These are phyloP conservation scores for Stagonosporopsis rhizophila DNA, from an alignment of 2,329 filamentous ascomycete genomes.

Conservation along the genomic window DNA sequence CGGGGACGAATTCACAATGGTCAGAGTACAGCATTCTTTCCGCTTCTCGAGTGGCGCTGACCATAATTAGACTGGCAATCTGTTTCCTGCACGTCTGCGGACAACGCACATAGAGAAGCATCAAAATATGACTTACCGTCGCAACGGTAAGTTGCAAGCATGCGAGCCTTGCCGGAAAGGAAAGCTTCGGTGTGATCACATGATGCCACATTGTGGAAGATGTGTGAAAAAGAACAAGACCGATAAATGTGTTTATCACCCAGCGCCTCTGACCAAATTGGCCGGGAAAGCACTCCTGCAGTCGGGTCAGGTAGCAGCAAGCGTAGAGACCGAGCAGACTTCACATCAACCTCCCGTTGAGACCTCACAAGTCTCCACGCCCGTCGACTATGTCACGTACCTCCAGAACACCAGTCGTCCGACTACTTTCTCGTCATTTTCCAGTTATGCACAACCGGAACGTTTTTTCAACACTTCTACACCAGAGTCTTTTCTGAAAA, in stretches of 20 bases:
- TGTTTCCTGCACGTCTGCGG: conserved; percentile 39
- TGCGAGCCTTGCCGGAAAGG: conserved; percentile 48
- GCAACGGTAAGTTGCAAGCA: conserved; percentile 49
- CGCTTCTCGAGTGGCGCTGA: background rate
- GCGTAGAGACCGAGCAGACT: background rate
- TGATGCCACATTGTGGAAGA: conserved; percentile 44
- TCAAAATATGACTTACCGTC: conserved; percentile 38
- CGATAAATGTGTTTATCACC: conserved; percentile 47
- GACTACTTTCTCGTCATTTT: background rate
- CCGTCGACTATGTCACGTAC: conserved; percentile 5
- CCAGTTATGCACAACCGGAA: background rate
- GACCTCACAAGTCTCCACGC: background rate
- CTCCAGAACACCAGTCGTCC: background rate
- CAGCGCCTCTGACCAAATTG: conserved; percentile 43
- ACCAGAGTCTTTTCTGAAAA: background rate
- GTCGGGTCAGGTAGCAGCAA: conserved; percentile 12
- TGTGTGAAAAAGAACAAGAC: conserved; percentile 38
- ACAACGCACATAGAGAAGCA: conserved; percentile 36
- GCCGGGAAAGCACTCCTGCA: conserved; percentile 13
- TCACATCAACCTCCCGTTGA: background rate
- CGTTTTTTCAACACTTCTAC: background rate
- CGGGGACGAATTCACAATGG: background rate
- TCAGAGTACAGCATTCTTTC: conserved; percentile 10
- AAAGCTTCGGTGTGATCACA: conserved; percentile 48
- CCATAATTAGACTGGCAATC: conserved; percentile 32